These are phyloP conservation scores for Microcyclospora pomicola DNA, from an alignment of 2,329 filamentous ascomycete genomes.

Conservation along the genomic window DNA sequence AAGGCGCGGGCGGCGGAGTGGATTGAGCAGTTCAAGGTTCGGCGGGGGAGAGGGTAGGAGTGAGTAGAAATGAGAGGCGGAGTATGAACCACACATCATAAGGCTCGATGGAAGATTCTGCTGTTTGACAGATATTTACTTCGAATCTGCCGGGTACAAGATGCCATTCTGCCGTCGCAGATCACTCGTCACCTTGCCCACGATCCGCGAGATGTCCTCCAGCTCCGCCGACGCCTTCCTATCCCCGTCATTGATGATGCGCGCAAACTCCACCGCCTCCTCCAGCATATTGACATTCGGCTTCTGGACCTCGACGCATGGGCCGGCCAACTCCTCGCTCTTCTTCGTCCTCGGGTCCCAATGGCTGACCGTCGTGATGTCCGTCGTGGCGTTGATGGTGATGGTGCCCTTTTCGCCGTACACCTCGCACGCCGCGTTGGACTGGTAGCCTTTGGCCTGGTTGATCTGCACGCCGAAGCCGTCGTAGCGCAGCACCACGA, in stretches of 20 bases:
- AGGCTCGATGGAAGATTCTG: too few relatives aligned
- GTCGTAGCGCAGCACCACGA: slow-evolving; percentile 31
- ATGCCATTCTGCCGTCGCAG: slow-evolving; percentile 32
- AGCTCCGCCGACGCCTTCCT: slow-evolving; percentile 23
- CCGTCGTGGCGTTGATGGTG: slow-evolving; percentile 30
- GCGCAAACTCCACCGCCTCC: slow-evolving; percentile 33
- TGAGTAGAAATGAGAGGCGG: too few relatives aligned
- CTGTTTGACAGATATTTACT: too few relatives aligned
- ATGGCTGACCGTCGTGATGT: slow-evolving; percentile 29
- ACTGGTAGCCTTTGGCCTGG: slow-evolving; percentile 31
- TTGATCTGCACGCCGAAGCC: slow-evolving; percentile 31
- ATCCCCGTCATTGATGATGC: slow-evolving; percentile 30
- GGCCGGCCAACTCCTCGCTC: slow-evolving; percentile 26
- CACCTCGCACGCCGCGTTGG: slow-evolving; percentile 32
- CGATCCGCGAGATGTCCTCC: slow-evolving; percentile 28
- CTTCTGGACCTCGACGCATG: slow-evolving; percentile 19
- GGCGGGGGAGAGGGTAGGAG: slow-evolving; percentile 29
- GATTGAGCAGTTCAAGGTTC: slow-evolving; percentile 71
- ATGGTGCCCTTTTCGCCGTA: slow-evolving; percentile 36
- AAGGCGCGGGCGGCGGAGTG: slow-evolving; percentile 55
- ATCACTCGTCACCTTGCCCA: slow-evolving; percentile 30
- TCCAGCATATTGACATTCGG: slow-evolving; percentile 33
- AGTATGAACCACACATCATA: too few relatives aligned
- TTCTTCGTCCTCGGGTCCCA: slow-evolving; percentile 32
- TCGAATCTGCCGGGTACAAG: slow-evolving; percentile 26